Conservation (phyloP, 2,329 filamentous ascomycete genomes). For the Shiraia bambusicola region DNA sequence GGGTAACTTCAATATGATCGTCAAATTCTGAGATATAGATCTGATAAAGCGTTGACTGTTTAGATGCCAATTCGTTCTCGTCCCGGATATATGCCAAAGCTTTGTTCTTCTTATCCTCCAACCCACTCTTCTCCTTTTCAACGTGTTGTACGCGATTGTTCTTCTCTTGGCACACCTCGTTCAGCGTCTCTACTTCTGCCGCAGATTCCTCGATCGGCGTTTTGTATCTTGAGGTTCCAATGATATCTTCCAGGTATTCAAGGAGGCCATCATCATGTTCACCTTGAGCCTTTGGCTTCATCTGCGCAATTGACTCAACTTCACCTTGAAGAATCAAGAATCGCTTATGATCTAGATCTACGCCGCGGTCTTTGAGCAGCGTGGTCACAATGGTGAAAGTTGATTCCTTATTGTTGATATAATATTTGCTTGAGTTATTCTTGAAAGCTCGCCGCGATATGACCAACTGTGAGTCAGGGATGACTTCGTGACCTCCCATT, state of each 20-base stretch:
- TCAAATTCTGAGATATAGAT: slow-evolving; percentile 85
- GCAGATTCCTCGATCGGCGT: slow-evolving; percentile 93
- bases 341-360: slow-evolving; percentile 96
- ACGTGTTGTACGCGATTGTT: slow-evolving; percentile 94
- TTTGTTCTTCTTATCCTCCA: slow-evolving; percentile 97
- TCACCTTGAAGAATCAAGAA: slow-evolving; percentile 97
- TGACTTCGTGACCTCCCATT: slow-evolving; percentile 70
- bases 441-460: slow-evolving; percentile 93
- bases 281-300: slow-evolving; percentile 94
- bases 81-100: slow-evolving; percentile 85
- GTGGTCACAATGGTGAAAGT: slow-evolving; percentile 91
- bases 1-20: slow-evolving; percentile 83
- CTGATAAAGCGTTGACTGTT: slow-evolving; percentile 91
- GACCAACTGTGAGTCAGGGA: slow-evolving; percentile 81
- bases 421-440: slow-evolving; percentile 98
- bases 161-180: slow-evolving; percentile 94
- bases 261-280: slow-evolving; percentile 96
- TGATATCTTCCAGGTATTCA: slow-evolving; percentile 97
- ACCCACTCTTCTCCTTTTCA: slow-evolving; percentile 89
- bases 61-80: slow-evolving; percentile 87
- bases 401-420: slow-evolving; percentile 86
- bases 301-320: slow-evolving; percentile 97
- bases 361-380: slow-evolving; percentile 80
- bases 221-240: slow-evolving; percentile 98
- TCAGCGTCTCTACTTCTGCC: slow-evolving; percentile 83